phyloP scores from a whole-genome alignment of 2,329 filamentous ascomycete species.

The Clarireedia monteithiana region DNA sequence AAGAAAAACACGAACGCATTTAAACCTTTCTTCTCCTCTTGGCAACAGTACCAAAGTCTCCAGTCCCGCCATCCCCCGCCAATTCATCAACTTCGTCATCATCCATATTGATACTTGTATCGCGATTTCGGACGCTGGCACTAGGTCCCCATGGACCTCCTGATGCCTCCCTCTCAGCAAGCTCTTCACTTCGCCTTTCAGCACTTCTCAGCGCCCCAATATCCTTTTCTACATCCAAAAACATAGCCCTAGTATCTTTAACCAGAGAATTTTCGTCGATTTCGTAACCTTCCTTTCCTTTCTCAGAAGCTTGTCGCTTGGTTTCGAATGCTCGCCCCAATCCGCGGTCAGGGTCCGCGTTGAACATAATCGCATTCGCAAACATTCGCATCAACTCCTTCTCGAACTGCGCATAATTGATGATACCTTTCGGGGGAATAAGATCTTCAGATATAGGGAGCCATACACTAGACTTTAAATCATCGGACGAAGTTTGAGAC shows the following conservation, averaged over 20 bases:
- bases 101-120: not conserved
- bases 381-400: conserved; percentile 95
- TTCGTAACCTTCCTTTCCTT: conserved; percentile 46
- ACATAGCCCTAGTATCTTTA: conserved; percentile 83
- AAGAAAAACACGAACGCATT: too few relatives aligned
- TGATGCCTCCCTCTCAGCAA: conserved; percentile 1
- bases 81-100: conserved; percentile 5
- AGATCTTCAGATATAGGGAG: conserved; percentile 68
- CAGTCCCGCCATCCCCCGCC: not conserved
- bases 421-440: conserved; percentile 78
- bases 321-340: conserved; percentile 40
- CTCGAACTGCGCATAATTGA: conserved; percentile 88
- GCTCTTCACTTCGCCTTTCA: conserved; percentile 26
- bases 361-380: conserved; percentile 98
- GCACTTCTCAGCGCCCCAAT: conserved; percentile 25
- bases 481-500: conserved; percentile 40
- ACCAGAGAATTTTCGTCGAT: conserved; percentile 81
- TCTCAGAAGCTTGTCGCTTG: conserved; percentile 29
- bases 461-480: conserved; percentile 50
- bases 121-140: not conserved
- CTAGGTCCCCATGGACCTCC: conserved; percentile 4
- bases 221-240: conserved; percentile 66
- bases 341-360: conserved; percentile 69
- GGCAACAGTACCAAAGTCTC: not conserved
- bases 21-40: conserved; percentile 4